Evolutionary conservation across 139 green algal genomes (phyloP), one percentile per base, ranked within the genome.

Genomic region (Micractinium sp.): DNA sequence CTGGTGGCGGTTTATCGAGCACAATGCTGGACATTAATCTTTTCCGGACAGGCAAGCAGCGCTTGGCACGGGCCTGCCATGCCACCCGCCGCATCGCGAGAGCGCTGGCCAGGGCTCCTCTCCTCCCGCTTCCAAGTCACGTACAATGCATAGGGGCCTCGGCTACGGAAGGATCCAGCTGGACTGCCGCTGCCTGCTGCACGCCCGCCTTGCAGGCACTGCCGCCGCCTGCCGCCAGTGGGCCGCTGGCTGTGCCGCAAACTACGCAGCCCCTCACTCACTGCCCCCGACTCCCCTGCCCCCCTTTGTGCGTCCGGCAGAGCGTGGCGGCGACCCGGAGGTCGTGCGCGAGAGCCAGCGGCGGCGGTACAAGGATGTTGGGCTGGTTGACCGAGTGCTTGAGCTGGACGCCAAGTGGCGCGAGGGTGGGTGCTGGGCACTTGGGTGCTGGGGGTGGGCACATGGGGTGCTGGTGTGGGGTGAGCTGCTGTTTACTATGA

Each of bases 21-120:
- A 53, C 56, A 5, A 99, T 99, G 98, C 90, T 99, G 36, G 98
- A 99, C 86, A 99, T 99, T 89, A 99, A 99, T 81, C 81, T 99
- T 0, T 98, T 99, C 76, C 91, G 97, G 14, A 91, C 90, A 94
- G 95, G 96, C 95, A 53, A 53, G 89, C 35, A 4, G 47, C 75
- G 56, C 41, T 29, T n/a, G 31, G 33, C 63, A 7, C n/a, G n/a
- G 67, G 14, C 71, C 71, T 22, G 71, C 71, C 71, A 77, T 77
- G 74, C 74, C 74, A 53, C 2, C 74, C 15, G 35, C 33, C 74
- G 74, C 74, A 80, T 38, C 29, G 27, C 77, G 31, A 19, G 76
- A 19, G 76, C 29, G 71, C 29, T 38, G 71, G 5, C 47, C 31
- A 39, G 71, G 19, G 25, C 77, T 23, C 20, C 77, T 56, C n/a